A percentile compares a stretch with the other conserved stretches of the same genome.
Conservation (phyloP, 768 basidiomycete genomes). For the Leccinum rimulosum region DNA sequence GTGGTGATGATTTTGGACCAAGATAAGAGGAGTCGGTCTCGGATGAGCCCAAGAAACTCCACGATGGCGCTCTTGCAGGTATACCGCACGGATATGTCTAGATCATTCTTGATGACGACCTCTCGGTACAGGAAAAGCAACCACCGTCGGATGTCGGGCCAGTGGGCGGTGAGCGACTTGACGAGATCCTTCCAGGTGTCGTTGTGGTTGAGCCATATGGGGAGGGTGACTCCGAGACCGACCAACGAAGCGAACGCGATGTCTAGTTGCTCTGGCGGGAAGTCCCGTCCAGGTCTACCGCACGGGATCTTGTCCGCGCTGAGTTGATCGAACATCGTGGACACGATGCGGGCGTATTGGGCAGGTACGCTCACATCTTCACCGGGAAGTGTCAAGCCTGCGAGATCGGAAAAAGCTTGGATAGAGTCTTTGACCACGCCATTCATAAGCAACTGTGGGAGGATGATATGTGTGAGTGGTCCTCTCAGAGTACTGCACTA, state of each 20-base stretch:
- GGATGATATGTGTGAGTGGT: background rate
- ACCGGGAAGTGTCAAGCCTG: slow-evolving; percentile 7
- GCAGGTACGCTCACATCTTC: slow-evolving; percentile 11
- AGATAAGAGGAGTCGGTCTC: slow-evolving; percentile 21
- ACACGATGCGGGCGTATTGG: slow-evolving; percentile 24
- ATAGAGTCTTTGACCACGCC: slow-evolving; percentile 12
- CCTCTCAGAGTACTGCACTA: background rate
- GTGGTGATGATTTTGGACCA: slow-evolving; percentile 26
- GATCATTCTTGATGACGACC: slow-evolving; percentile 8
- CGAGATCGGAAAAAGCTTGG: slow-evolving; percentile 14
- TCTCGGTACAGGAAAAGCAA: slow-evolving; percentile 21
- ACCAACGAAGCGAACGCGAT: slow-evolving; percentile 14
- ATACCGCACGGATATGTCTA: slow-evolving; percentile 12
- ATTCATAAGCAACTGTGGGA: slow-evolving; percentile 14
- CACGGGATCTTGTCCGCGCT: slow-evolving; percentile 18
- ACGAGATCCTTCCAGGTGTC: slow-evolving; percentile 14
- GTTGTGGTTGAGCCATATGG: slow-evolving; percentile 21
- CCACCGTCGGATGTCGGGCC: slow-evolving; percentile 29
- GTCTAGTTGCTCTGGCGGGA: slow-evolving; percentile 8
- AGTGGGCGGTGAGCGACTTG: slow-evolving; percentile 15
- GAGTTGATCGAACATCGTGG: slow-evolving; percentile 23
- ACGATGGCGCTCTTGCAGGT: slow-evolving; percentile 25
- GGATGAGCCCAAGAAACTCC: slow-evolving; percentile 27
- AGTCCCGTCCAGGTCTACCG: slow-evolving; percentile 5
- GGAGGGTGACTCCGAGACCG: slow-evolving; percentile 23